Base-by-base conservation (phyloP, 1,284 basidiomycete genomes). In the Lignosus rhinocerotis region DNA sequence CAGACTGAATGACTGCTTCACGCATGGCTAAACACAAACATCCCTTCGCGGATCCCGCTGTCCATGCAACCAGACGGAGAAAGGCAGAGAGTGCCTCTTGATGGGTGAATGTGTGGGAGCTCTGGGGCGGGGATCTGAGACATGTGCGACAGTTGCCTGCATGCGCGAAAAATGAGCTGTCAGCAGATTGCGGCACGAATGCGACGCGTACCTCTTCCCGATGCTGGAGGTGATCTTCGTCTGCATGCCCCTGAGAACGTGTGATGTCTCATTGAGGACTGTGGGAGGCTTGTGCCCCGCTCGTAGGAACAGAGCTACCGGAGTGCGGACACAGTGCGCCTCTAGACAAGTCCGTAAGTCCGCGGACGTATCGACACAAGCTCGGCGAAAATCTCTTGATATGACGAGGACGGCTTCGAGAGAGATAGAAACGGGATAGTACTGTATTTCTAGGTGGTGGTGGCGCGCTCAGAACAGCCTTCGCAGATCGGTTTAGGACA, bases 51-150 rank as follows among this genome's bases (percentile, higher is more conserved):
- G 12, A 17, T 7, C 21, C 46, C 31, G n/a, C 7, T 33, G 31
- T 47, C 31, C 12, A 32, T 47, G 32, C 46, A 33, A n/a, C 4
- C 31, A 31, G 46, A 47, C 46, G 33, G n/a, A 17, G 17, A 33
- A 16, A 47, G 31, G 17, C 31, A 47, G 30, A 33, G 1, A 3
- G n/a, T 31, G 16, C 31, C 32, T n/a, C 31, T 25, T 33, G n/a
- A 12, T 12, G 25, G 45, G 9, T 46, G 34, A 42, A 52, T 57
- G 42, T 12, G 45, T 52, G 50, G 12, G 44, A 48, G 45, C 39
- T 9, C n/a, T 19, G 9, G 30, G 8, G 34, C 55, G 55, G 51
- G n/a, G 38, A 52, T 52, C 55, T 32, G 14, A 48, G 38, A 52
- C 9, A 25, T 19, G 5, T 39, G 36, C 17, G 17, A 51, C 14